A percentile compares a stretch with the other conserved stretches of the same genome.
These are phyloP conservation scores for Solanum dulcamara DNA, from an alignment of 257 asterid genomes.

Conservation along the genomic window DNA sequence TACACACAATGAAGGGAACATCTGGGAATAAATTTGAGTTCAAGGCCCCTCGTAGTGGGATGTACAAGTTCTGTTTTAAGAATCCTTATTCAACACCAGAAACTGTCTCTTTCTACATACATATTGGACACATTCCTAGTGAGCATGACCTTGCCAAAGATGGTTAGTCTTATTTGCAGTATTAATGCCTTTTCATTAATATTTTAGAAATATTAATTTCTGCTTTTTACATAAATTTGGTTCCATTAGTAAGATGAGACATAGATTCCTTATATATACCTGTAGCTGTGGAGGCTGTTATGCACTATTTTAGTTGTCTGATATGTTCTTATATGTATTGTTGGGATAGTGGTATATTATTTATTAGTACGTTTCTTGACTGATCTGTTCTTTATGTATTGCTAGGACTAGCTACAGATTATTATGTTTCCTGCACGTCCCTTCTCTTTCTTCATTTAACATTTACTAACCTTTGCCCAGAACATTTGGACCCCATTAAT, in stretches of 20 bases:
- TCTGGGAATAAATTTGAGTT: slow-evolving; percentile 79
- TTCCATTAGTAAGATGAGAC: background rate
- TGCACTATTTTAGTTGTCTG: background rate
- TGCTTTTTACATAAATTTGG: background rate
- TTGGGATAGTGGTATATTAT: background rate
- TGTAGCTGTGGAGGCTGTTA: background rate
- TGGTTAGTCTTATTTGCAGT: slow-evolving; percentile 36
- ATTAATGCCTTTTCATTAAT: background rate
- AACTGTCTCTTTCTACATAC: slow-evolving; percentile 78
- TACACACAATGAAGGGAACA: slow-evolving; percentile 48
- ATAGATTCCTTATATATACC: background rate
- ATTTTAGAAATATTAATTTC: background rate
- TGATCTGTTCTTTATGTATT: background rate
- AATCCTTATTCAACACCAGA: slow-evolving; percentile 61
- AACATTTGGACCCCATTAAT: slow-evolving; percentile 74
- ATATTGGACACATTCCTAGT: slow-evolving; percentile 71
- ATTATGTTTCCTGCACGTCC: background rate
- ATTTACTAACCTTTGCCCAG: slow-evolving; percentile 17
- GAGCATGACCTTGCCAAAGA: slow-evolving; percentile 74
- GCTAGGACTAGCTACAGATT: background rate
- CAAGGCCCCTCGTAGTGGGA: slow-evolving; percentile 64
- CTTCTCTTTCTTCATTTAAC: background rate
- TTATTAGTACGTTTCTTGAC: background rate
- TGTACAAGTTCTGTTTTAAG: slow-evolving; percentile 89
- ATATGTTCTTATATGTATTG: background rate